Percentiles rank a stretch among this genome's conserved stretches.
Evolutionary conservation across 345 rosid species (phyloP).

Genomic region (Eucalyptus regnans): DNA sequence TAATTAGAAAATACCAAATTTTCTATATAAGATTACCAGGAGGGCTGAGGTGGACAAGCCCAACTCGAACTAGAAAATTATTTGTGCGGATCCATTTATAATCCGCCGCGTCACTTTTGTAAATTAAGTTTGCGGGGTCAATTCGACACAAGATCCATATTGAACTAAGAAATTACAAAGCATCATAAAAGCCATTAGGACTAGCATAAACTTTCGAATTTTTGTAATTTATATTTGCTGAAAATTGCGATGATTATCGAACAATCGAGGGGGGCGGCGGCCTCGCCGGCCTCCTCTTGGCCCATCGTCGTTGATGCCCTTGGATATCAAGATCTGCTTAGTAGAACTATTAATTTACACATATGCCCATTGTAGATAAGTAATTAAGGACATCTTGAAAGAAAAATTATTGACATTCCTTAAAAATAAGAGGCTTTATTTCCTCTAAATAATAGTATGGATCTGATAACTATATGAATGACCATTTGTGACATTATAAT

Average conservation of each 20-base stretch:
- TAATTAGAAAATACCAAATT: rapidly evolving
- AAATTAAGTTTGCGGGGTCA: no score
- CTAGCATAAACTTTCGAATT: neutral
- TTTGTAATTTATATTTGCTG: neutral
- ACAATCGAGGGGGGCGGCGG: neutral
- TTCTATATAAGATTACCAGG: rapidly evolving
- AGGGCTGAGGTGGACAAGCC: neutral
- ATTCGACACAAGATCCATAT: rapidly evolving
- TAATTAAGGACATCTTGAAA: neutral
- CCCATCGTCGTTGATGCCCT: rapidly evolving
- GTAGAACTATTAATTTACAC: no score
- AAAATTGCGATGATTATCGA: rapidly evolving
- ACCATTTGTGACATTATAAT: neutral
- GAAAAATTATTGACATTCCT: neutral
- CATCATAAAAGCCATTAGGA: neutral
- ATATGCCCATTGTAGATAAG: rapidly evolving
- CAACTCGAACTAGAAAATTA: rapidly evolving
- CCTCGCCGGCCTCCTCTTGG: neutral
- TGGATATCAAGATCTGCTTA: neutral
- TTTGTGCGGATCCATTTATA: rapidly evolving
- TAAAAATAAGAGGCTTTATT: neutral
- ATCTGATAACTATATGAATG: neutral
- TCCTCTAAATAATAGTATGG: neutral
- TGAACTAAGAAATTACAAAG: neutral
- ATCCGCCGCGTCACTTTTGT: neutral